These are phyloP conservation scores for Cladosporium colombiae DNA, from an alignment of 2,329 filamentous ascomycete species.

Conservation along the genomic window DNA sequence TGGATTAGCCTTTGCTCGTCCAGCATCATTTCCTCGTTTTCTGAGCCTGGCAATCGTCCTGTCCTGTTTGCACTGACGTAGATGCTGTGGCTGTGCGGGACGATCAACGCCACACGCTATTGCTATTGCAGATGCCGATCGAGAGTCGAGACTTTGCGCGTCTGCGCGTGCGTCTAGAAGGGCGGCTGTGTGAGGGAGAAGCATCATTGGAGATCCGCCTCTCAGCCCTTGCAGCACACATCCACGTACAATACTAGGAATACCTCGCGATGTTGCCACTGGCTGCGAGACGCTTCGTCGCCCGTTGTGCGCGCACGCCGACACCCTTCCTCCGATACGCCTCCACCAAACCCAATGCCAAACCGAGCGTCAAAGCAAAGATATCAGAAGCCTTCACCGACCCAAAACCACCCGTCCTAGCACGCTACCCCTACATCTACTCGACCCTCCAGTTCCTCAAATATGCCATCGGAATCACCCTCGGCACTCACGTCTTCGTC, in stretches of 20 bases:
- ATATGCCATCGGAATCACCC: constrained; percentile 18
- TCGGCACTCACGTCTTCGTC: constrained; percentile 38
- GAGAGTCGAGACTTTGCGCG: neutral
- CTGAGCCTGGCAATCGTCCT: neutral
- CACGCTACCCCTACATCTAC: constrained; percentile 13
- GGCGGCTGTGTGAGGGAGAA: constrained; percentile 7
- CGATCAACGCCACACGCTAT: neutral
- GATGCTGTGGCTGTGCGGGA: neutral
- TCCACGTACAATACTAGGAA: neutral
- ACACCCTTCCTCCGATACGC: constrained; percentile 5
- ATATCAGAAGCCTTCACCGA: constrained; percentile 11
- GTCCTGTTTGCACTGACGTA: neutral
- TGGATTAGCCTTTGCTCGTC: neutral
- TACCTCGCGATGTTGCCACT: constrained; percentile 10
- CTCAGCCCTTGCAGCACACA: neutral
- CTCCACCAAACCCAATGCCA: neutral
- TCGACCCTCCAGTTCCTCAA: neutral
- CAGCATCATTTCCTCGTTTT: constrained; percentile 2
- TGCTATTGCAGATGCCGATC: neutral
- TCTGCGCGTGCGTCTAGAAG: constrained; percentile 7
- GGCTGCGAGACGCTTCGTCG: neutral
- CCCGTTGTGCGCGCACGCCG: neutral
- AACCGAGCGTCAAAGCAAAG: neutral
- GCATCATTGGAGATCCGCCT: neutral
- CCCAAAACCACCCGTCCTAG: constrained; percentile 14